Base-by-base conservation (phyloP, 139 green algal species). In the Nannochloris sp. region DNA sequence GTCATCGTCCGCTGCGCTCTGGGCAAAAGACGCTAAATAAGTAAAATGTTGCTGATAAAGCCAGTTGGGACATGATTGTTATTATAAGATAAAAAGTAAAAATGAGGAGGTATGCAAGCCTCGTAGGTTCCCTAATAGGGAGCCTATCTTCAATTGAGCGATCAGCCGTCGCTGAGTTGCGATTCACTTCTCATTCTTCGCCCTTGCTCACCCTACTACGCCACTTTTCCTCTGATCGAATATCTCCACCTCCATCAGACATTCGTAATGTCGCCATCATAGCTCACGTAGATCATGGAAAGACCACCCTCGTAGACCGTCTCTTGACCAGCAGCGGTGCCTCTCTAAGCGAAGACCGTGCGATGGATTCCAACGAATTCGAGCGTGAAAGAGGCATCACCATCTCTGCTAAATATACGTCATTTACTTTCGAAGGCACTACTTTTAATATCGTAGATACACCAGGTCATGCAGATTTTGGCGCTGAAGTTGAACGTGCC, bases 241-340 rank as follows among this genome's bases (percentile, higher is more conserved):
- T 19, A 27, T 51, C 42, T 51, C 42, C 42, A 19, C 42, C 42
- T 19, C 55, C 55, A 31, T 23, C 46, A 37, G 34, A 62, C 24
- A 65, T 92, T 12, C 73, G 85, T 32, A 87, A 89, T 70, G 79
- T 90, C 36, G 88, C 88, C 51, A 92, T 95, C 71, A 93, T 95
- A 37, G 82, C 90, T 0, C 90, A 96, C 64, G 86, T 97, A 53
- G 89, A 97, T 60, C 90, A 96, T 70, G 91, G 91, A 57, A 97
- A 97, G 80, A 96, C 89, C 1, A 94, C 89, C 0, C 76, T 95
- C 14, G 80, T 90, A 63, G 85, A 92, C 65, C 33, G 73, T 13
- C 71, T 95, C 65, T 72, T 95, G 34, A 59, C 69, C 14, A 74
- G 84, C 32, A 81, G 68, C 25, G 80, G 78, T 36, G 55, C 42